Evolutionary conservation across 1,284 basidiomycete genomes (phyloP).

Genomic region (Moesziomyces antarcticus): DNA sequence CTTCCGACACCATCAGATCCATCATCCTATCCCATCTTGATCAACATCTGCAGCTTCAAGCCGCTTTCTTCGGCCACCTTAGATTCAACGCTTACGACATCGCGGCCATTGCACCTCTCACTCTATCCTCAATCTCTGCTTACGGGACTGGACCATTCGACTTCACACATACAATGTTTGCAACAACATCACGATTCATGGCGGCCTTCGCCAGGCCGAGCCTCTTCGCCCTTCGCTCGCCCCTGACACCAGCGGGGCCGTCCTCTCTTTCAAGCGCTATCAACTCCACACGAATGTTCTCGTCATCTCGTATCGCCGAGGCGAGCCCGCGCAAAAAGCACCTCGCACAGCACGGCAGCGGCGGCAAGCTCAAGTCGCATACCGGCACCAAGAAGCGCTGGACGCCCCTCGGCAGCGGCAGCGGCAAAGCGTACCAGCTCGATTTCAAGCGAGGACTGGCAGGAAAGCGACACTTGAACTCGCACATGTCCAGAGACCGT

Average conservation of each 20-base stretch:
- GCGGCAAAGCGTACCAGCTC: constrained; percentile 46
- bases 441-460: constrained; percentile 51
- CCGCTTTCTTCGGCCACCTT: no score
- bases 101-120: no score
- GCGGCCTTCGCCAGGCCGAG: constrained; percentile 21
- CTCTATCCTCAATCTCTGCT: neutral
- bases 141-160: neutral
- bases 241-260: neutral
- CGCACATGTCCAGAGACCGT: constrained; percentile 54
- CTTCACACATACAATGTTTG: constrained; percentile 10
- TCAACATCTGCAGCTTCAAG: neutral
- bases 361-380: constrained; percentile 55
- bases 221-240: constrained; percentile 13
- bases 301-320: constrained; percentile 11
- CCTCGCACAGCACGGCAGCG: constrained; percentile 47
- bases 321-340: constrained; percentile 37
- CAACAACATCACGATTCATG: constrained; percentile 22
- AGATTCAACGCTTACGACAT: no score
- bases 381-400: constrained; percentile 60
- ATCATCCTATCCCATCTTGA: neutral
- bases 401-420: constrained; percentile 46
- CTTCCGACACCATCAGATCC: constrained; percentile 3
- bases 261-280: neutral
- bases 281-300: constrained; percentile 12
- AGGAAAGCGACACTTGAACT: constrained; percentile 60